phyloP scores from a whole-genome alignment of 805 yeast genomes.

The Kregervanrija fluxuum region DNA sequence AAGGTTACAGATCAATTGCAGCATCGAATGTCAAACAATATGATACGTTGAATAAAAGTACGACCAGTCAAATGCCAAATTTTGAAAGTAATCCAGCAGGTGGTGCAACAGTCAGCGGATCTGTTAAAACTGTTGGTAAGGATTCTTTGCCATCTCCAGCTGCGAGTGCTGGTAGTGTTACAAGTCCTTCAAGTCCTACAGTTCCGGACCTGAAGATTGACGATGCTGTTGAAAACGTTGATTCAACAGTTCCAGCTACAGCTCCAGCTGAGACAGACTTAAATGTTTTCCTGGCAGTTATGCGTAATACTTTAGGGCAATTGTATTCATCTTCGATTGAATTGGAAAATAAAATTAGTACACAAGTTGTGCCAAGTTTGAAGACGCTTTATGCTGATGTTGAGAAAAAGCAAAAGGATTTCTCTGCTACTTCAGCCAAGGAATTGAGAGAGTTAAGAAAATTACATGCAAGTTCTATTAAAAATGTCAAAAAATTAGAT shows the following conservation, averaged over 20 bases:
- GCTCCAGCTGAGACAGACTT: slow-evolving; percentile 11
- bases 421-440: slow-evolving; percentile 28
- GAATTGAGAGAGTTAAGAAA: slow-evolving; percentile 33
- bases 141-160: neutral
- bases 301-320: slow-evolving; percentile 23
- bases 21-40: slow-evolving; percentile 15
- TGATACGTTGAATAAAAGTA: slow-evolving; percentile 19
- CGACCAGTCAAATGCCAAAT: slow-evolving; percentile 19
- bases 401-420: slow-evolving; percentile 35
- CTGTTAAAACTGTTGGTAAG: slow-evolving; percentile 8
- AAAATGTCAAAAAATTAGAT: slow-evolving; percentile 19
- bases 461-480: slow-evolving; percentile 28
- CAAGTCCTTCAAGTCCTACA: neutral
- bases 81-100: slow-evolving; percentile 24
- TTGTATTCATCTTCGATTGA: slow-evolving; percentile 30
- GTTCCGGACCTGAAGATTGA: neutral
- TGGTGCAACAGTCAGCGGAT: slow-evolving; percentile 19
- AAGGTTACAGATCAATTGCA: slow-evolving; percentile 20
- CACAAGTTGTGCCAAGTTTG: slow-evolving; percentile 36
- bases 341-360: slow-evolving; percentile 31
- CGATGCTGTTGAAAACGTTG: neutral
- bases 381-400: slow-evolving; percentile 34
- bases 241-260: neutral
- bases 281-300: slow-evolving; percentile 22
- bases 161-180: slow-evolving; percentile 3